These are phyloP conservation scores for Musa troglodytarum DNA, from an alignment of 176 grass and related monocot species.

Conservation along the genomic window DNA sequence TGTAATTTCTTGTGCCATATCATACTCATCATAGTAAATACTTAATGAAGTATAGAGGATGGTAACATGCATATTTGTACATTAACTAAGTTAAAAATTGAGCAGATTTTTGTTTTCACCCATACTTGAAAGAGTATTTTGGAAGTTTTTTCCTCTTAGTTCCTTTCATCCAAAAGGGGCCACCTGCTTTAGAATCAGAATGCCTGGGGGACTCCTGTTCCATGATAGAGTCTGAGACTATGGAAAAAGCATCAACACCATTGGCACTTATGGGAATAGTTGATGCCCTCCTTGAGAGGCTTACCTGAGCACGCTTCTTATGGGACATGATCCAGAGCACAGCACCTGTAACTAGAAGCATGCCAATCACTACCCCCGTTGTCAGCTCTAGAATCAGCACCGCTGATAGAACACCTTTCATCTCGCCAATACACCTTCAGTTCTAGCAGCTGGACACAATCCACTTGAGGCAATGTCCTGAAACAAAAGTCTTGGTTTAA, in stretches of 20 bases:
- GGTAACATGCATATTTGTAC: neutral
- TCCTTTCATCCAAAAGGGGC: conserved; percentile 37
- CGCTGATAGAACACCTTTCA: conserved; percentile 41
- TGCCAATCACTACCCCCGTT: conserved; percentile 57
- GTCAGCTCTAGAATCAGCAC: conserved; percentile 67
- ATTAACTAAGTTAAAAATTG: neutral
- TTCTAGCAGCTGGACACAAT: neutral
- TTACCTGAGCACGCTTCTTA: conserved; percentile 42
- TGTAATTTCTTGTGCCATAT: neutral
- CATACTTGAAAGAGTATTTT: conserved; percentile 93
- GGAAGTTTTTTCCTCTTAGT: conserved; percentile 47
- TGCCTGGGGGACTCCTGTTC: conserved; percentile 50
- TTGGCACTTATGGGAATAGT: conserved; percentile 49
- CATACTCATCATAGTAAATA: neutral
- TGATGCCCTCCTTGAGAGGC: conserved; percentile 68
- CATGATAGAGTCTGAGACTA: conserved; percentile 54
- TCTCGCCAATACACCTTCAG: neutral
- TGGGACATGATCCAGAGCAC: conserved; percentile 61
- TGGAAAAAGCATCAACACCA: conserved; percentile 37
- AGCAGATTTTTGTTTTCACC: neutral
- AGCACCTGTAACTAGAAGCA: conserved; percentile 54
- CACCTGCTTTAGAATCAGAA: conserved; percentile 24
- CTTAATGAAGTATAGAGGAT: neutral
- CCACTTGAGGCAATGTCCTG: neutral
- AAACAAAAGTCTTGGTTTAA: neutral